These are phyloP conservation scores for Scheffersomyces lignicola DNA, from an alignment of 1,139 yeast genomes.

Conservation along the genomic window DNA sequence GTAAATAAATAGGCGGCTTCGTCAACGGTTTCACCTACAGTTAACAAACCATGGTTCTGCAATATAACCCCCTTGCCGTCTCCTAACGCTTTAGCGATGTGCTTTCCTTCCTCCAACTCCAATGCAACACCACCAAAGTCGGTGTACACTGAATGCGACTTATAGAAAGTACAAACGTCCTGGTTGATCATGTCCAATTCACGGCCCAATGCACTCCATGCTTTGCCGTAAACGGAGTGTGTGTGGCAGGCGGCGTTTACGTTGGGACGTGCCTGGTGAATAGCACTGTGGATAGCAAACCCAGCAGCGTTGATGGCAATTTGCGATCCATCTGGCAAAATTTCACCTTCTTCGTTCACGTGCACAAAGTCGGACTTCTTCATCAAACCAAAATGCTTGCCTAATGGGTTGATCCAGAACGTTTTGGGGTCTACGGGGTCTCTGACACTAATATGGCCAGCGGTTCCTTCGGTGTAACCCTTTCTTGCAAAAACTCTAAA, in stretches of 20 bases:
- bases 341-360: slow-evolving; percentile 69
- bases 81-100: slow-evolving; percentile 68
- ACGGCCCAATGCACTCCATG: slow-evolving; percentile 70
- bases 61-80: slow-evolving; percentile 62
- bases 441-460: slow-evolving; percentile 79
- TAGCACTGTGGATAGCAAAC: slow-evolving; percentile 73
- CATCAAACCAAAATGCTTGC: slow-evolving; percentile 67
- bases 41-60: slow-evolving; percentile 76
- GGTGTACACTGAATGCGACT: slow-evolving; percentile 61
- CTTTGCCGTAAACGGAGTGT: slow-evolving; percentile 73
- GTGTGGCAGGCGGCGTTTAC: slow-evolving; percentile 82
- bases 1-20: slow-evolving; percentile 79
- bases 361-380: slow-evolving; percentile 76
- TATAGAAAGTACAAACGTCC: slow-evolving; percentile 70
- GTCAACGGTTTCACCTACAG: slow-evolving; percentile 76
- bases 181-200: slow-evolving; percentile 79
- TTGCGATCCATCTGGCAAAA: slow-evolving; percentile 64
- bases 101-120: slow-evolving; percentile 68
- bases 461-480: slow-evolving; percentile 74
- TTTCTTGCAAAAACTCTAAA: slow-evolving; percentile 75
- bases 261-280: slow-evolving; percentile 77
- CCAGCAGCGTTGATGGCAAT: slow-evolving; percentile 78
- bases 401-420: slow-evolving; percentile 80
- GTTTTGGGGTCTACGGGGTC: slow-evolving; percentile 72
- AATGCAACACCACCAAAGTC: slow-evolving; percentile 82